Evolutionary conservation across 768 basidiomycete species (phyloP).

Genomic region (Termitomyces sp.): DNA sequence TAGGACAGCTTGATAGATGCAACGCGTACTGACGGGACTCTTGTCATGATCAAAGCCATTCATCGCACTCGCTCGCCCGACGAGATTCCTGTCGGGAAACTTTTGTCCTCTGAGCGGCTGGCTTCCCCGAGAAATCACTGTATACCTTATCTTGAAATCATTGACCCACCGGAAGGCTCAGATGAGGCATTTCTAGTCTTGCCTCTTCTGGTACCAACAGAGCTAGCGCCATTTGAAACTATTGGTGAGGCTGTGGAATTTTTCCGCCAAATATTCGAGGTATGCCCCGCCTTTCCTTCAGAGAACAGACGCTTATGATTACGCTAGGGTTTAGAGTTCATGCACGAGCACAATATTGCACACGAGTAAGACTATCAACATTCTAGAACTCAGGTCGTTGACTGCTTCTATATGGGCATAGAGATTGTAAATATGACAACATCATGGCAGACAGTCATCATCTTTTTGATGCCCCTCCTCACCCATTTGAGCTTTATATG

Average conservation of each 20-base stretch:
- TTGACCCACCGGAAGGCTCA: slow-evolving; percentile 14
- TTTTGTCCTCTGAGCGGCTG: background rate
- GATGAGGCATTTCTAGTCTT: background rate
- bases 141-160: slow-evolving; percentile 19
- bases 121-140: slow-evolving; percentile 25
- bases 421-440: no score
- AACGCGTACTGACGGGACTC: background rate
- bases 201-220: background rate
- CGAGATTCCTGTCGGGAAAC: background rate
- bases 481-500: background rate
- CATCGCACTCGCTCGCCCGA: background rate
- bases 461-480: no score
- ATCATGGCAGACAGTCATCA: no score
- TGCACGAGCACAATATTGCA: slow-evolving; percentile 26
- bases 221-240: background rate
- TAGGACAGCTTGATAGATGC: background rate
- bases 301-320: background rate
- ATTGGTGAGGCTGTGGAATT: background rate
- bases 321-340: slow-evolving; percentile 26
- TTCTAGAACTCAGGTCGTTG: no score
- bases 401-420: no score
- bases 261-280: slow-evolving; percentile 14
- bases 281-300: background rate
- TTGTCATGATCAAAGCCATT: slow-evolving; percentile 1
- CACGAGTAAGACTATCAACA: slow-evolving; percentile 11